Evolutionary conservation across 108 stramenopile species (phyloP), one percentile per base, ranked within the genome.

Genomic region (Fistulifera solaris): DNA sequence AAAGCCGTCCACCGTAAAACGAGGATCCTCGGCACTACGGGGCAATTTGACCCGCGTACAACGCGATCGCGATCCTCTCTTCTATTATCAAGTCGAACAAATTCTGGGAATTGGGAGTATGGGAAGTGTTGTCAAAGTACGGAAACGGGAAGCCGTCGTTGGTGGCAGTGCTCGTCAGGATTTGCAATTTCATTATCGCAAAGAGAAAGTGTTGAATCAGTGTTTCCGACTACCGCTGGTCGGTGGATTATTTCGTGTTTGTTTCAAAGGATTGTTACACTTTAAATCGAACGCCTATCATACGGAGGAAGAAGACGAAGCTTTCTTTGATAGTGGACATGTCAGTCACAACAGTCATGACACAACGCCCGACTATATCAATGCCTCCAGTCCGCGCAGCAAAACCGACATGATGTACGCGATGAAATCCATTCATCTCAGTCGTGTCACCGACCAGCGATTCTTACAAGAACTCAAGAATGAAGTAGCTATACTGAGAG

Each of bases 401-500:
- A 2, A 22, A 46, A 35, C 3, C 31, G 31, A 35, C 31, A 35
- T 35, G 31, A 6, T 35, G 7, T 87, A 78, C 49, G 86, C 86
- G 1, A 48, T 87, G 12, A 87, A 87, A 56, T 71, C 75, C 8
- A 87, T 87, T 54, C 70, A 77, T 48, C 41, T 87, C 19, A 67
- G 73, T 49, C 63, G 75, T 1, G 71, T 72, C 10, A 53, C 26
- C 12, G 62, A 79, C 56, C 12, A 26, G 2, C 48, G 49, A 17
- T 76, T 65, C 48, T 46, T 71, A 6, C 50, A 58, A 19, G 75
- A 71, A 48, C 53, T 81, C 51, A 64, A 77, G 57, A 96, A 93
- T 59, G 94, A 96, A 63, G 43, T 95, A 26, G 76, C 61, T 22
- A 81, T 95, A 17, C 69, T 95, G 21, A 84, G 81, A 43, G 53